These are phyloP conservation scores for Talaromyces wortmannii DNA, from an alignment of 495 filamentous ascomycete species.

Conservation along the genomic window DNA sequence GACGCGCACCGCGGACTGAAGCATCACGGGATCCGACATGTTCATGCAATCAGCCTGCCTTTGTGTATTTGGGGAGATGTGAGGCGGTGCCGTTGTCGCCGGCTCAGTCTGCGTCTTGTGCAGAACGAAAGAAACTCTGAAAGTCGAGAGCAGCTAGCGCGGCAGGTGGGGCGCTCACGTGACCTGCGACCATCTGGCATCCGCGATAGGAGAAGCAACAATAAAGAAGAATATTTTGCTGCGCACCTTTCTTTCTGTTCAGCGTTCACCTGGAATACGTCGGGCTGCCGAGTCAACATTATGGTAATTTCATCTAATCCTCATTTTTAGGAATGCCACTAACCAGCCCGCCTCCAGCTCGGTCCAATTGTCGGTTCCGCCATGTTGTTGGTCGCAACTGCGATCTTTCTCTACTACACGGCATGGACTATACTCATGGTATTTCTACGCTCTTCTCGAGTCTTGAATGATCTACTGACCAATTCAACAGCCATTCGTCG, in stretches of 20 bases:
- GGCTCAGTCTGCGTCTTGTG: neutral
- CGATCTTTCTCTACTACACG: conserved; percentile 98
- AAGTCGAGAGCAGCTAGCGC: neutral
- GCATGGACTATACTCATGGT: conserved; percentile 98
- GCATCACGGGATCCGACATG: conserved; percentile 43
- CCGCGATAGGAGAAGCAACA: neutral
- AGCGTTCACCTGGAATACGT: neutral
- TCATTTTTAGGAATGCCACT: neutral
- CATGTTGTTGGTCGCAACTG: conserved; percentile 93
- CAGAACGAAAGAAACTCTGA: neutral
- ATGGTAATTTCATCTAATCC: conserved; percentile 12
- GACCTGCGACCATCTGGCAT: conserved; percentile 1
- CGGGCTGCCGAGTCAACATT: conserved; percentile 8
- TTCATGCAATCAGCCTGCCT: neutral
- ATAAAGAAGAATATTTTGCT: neutral
- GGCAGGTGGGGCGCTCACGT: neutral
- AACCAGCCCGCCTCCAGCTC: conserved; percentile 49
- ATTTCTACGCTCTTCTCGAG: conserved; percentile 11
- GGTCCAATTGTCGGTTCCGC: conserved; percentile 91
- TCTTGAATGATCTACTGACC: conserved; percentile 3
- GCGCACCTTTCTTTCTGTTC: neutral
- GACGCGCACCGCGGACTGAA: conserved; percentile 63
- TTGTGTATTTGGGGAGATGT: neutral
- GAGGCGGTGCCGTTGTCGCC: too few relatives aligned
- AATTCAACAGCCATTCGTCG: conserved; percentile 81